Base-by-base conservation (phyloP, 1,284 basidiomycete genomes). In the Trichosporon ovoides region DNA sequence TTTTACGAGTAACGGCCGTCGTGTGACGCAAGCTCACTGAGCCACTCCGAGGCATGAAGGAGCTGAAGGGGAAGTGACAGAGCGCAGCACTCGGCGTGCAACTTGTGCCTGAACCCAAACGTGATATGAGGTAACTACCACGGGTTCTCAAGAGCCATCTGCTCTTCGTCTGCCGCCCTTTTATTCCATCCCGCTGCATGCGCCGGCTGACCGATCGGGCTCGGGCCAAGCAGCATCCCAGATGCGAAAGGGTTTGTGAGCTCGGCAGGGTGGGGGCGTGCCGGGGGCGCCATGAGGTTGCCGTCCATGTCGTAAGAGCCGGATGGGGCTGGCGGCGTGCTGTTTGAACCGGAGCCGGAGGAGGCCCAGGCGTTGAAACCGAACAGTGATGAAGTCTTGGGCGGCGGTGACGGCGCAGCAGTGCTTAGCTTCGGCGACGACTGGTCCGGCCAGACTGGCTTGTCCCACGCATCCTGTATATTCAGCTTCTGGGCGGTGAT, bases 251-350 rank as follows among this genome's bases (percentile, higher is more conserved):
- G 55, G 28, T 62, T 59, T 3, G 61, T 53, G 19, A 73, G 59
- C 50, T 71, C 72, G 7, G 69, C 56, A 6, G 74, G 74, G 60
- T 76, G 74, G 0, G 74, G 73, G 53, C 73, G 58, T 10, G 74
- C 74, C 4, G 74, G 74, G 5, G 74, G 74, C 16, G 74, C 74
- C 5, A 59, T 58, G 14, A 64, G 60, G 34, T 58, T 31, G 1
- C 64, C 61, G 28, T 43, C 36, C 16, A 52, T 22, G 52, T 28
- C 48, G n/a, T 53, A 64, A 19, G 60, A 59, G 10, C 57, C 59
- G 0, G 58, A 43, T 1, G 52, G 28, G 7, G 46, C 31, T 14
- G 38, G 22, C 2, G 66, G 43, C 14, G 43, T n/a, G 43, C 35
- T 18, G 66, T 40, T 13, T 56, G 52, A 3, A 60, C 43, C 19